Conservation (phyloP, 2,329 filamentous ascomycete species). For the Emericellopsis cladophorae region DNA sequence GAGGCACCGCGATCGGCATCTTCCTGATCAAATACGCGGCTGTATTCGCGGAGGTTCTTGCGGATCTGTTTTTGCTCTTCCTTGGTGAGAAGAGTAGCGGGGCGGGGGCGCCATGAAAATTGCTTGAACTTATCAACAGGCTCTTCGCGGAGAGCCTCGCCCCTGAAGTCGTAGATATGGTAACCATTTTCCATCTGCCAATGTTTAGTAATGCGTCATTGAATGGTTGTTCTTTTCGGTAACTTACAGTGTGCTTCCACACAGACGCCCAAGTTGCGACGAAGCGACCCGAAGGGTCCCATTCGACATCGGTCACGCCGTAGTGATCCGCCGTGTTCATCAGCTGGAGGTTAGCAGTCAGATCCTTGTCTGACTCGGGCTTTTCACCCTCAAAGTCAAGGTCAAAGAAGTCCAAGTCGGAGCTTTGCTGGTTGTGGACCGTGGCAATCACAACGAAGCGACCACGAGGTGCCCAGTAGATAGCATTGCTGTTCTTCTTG, state of each 20-base stretch:
- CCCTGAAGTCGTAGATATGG: conserved; percentile 95
- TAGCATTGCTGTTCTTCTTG: conserved; percentile 99
- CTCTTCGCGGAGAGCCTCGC: conserved; percentile 79
- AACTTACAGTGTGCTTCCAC: conserved; percentile 88
- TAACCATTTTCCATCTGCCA: conserved; percentile 95
- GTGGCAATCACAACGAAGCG: conserved; percentile 92
- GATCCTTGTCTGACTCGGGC: conserved; percentile 81
- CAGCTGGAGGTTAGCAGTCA: conserved; percentile 86
- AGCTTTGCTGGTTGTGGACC: conserved; percentile 83
- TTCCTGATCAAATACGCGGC: conserved; percentile 86
- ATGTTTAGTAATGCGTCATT: not conserved
- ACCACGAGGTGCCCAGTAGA: conserved; percentile 96
- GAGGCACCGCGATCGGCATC: conserved; percentile 88
- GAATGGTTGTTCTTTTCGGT: not conserved
- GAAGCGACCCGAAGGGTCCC: conserved; percentile 93
- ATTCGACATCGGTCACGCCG: conserved; percentile 93
- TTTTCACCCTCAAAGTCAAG: conserved; percentile 97
- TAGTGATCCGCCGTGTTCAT: conserved; percentile 95
- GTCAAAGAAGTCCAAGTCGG: conserved; percentile 95
- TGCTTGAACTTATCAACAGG: conserved; percentile 97
- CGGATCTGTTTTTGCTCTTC: conserved; percentile 96
- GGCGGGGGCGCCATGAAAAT: conserved; percentile 86
- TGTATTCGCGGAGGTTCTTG: conserved; percentile 97
- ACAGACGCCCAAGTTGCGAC: conserved; percentile 86
- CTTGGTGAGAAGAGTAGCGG: conserved; percentile 80